Evolutionary conservation across 1,284 basidiomycete species (phyloP).

Genomic region (Pseudomicrostroma phylloplanum): DNA sequence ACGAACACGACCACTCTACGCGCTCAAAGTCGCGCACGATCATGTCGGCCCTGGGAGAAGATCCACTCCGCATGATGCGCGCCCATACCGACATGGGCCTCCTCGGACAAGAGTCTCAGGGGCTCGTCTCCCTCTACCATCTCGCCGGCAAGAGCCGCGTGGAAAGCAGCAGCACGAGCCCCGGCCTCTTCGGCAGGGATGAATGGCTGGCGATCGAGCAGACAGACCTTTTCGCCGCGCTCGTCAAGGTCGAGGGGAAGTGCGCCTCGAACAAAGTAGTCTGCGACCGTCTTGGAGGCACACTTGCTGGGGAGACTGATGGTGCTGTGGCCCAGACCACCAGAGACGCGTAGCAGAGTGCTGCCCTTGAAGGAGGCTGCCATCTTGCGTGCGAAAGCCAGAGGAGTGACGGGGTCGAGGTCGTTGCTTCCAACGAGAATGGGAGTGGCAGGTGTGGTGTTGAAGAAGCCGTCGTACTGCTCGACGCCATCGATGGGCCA

Average conservation of each 20-base stretch:
- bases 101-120: too few relatives aligned
- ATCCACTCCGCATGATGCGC: too few relatives aligned
- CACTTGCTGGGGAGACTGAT: conserved; percentile 26
- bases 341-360: conserved; percentile 21
- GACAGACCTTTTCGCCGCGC: neutral
- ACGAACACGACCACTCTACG: too few relatives aligned
- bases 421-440: conserved; percentile 31
- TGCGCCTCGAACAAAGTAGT: conserved; percentile 31
- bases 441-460: conserved; percentile 26
- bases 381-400: conserved; percentile 25
- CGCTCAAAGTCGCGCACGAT: too few relatives aligned
- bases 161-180: too few relatives aligned
- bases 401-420: conserved; percentile 34
- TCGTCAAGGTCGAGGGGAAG: conserved; percentile 14
- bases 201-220: neutral
- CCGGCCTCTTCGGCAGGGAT: neutral
- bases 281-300: conserved; percentile 24
- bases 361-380: conserved; percentile 22
- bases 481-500: conserved; percentile 22
- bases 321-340: conserved; percentile 32
- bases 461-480: conserved; percentile 25
- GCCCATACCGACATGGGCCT: too few relatives aligned
- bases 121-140: too few relatives aligned
- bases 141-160: too few relatives aligned
- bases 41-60: too few relatives aligned